Percentiles rank a stretch among this genome's conserved stretches.
Evolutionary conservation across 139 green algal genomes (phyloP).

Genomic region (Chlamydomonas sphaeroides): DNA sequence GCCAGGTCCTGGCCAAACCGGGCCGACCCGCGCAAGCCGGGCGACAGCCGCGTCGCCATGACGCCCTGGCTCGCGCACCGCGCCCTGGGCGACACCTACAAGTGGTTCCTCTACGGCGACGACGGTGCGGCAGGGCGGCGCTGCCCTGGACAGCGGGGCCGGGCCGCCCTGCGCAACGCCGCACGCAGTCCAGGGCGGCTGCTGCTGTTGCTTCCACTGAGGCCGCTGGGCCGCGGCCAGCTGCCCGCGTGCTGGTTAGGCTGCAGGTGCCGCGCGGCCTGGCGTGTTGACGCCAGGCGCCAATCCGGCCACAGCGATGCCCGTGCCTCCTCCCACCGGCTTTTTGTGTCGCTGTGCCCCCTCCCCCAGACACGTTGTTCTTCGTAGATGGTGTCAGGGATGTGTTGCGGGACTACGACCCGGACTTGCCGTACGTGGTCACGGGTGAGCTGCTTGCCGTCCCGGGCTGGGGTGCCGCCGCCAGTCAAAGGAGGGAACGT

Average conservation of each 20-base stretch:
- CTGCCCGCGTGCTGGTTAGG: too few relatives aligned
- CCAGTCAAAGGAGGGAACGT: background rate
- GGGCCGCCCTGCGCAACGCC: too few relatives aligned
- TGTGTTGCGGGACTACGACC: slow-evolving; percentile 22
- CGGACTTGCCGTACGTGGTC: slow-evolving; percentile 26
- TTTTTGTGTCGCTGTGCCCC: too few relatives aligned
- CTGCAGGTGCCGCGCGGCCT: too few relatives aligned
- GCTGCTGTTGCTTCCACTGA: too few relatives aligned
- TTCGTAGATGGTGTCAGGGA: slow-evolving; percentile 5
- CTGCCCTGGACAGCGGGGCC: too few relatives aligned
- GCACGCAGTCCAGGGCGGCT: too few relatives aligned
- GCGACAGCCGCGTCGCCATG: background rate
- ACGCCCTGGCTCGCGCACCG: background rate
- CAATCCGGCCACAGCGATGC: too few relatives aligned
- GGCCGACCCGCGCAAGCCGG: background rate
- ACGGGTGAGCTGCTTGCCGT: background rate
- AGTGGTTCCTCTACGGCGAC: slow-evolving; percentile 23
- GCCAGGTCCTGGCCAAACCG: slow-evolving; percentile 11
- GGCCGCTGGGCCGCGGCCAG: too few relatives aligned
- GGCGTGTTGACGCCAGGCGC: too few relatives aligned
- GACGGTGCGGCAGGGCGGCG: background rate
- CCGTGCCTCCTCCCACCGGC: too few relatives aligned
- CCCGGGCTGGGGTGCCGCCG: background rate
- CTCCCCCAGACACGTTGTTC: slow-evolving; percentile 19
- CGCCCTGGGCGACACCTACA: slow-evolving; percentile 16